Evolutionary conservation across 2,329 filamentous ascomycete species (phyloP), one percentile per base, ranked within the genome.

Genomic region (Phialemonium atrogriseum): DNA sequence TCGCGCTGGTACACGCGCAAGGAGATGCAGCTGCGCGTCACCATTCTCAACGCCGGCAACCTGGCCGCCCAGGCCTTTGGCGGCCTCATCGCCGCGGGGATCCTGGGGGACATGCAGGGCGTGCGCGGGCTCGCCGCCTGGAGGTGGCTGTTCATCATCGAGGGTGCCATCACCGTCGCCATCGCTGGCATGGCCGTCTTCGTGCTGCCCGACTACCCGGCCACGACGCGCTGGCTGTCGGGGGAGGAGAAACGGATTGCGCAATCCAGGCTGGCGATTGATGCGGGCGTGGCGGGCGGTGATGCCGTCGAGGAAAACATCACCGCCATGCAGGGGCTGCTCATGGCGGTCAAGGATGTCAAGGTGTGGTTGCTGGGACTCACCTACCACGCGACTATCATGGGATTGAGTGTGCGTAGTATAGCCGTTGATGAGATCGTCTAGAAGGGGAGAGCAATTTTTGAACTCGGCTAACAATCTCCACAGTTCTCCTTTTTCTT

Each of bases 61-160:
- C 52, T 77, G 12, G 55, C 77, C 4, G 72, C 69, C 2, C 71
- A 72, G 4, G 72, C 73, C 4, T 78, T 78, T 45, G 70, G 68
- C 8, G 72, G 69, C 8, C 41, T 66, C 7, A 60, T 68, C 15
- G 59, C 60, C 3, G 62, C 62, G 1, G 64, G 73, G 6, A 77
- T 80, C 32, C 65, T 68, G 0, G 52, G 56, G 12, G 67, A 69
- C 25, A 63, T 79, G 53, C 62, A 73, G 28, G 56, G 62, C 5
- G 54, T 51, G 10, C 48, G 49, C 10, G 73, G 70, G 0, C 49
- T 73, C 2, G 51, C 56, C 3, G 69, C 68, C 3, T 77, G 56
- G 56, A 51, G 64, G 9, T 71, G 66, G 69, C 55, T 74, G 1
- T 76, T 74, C 50, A 72, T 76, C 21, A 63, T 75, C 13, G 70